Evolutionary conservation across 2,329 filamentous ascomycete genomes (phyloP).

Genomic region (Emmonsiellopsis sp.): DNA sequence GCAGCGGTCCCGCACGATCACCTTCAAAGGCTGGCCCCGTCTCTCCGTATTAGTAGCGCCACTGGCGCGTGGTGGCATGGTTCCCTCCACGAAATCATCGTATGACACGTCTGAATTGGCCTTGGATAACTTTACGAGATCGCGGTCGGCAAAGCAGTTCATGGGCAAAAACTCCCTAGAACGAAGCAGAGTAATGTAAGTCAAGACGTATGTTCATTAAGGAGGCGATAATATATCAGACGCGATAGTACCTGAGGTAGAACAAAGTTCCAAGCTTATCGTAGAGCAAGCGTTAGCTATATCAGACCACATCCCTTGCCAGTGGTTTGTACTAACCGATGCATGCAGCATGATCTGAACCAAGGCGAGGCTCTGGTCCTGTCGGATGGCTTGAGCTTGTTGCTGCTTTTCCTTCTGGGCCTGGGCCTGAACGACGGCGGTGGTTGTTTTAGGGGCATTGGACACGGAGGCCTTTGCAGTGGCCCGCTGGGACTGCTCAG

Average conservation of each 20-base stretch:
- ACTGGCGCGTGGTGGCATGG: slow-evolving; percentile 4
- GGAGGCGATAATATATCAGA: no score
- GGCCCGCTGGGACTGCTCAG: background rate
- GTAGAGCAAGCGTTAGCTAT: slow-evolving; percentile 2
- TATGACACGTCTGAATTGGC: slow-evolving; percentile 20
- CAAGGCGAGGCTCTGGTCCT: slow-evolving; percentile 39
- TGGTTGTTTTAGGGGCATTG: background rate
- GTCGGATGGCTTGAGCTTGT: slow-evolving; percentile 18
- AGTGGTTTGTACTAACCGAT: slow-evolving; percentile 26
- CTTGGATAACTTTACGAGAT: slow-evolving; percentile 21
- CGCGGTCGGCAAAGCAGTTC: slow-evolving; percentile 25
- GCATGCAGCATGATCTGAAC: slow-evolving; percentile 41
- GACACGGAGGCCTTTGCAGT: background rate
- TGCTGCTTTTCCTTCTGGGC: slow-evolving; percentile 11
- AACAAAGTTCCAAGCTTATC: slow-evolving; percentile 26
- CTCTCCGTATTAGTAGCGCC: slow-evolving; percentile 10
- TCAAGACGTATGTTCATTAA: background rate
- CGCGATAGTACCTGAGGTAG: slow-evolving; percentile 22
- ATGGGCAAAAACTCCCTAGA: slow-evolving; percentile 26
- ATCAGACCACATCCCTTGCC: background rate
- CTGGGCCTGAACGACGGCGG: slow-evolving; percentile 1
- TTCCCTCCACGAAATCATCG: slow-evolving; percentile 19
- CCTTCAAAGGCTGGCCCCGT: slow-evolving; percentile 27
- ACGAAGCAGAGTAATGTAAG: slow-evolving; percentile 9
- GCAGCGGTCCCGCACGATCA: slow-evolving; percentile 33